phyloP scores from a whole-genome alignment of 495 filamentous ascomycete species.

The Penicillium malachiteum region DNA sequence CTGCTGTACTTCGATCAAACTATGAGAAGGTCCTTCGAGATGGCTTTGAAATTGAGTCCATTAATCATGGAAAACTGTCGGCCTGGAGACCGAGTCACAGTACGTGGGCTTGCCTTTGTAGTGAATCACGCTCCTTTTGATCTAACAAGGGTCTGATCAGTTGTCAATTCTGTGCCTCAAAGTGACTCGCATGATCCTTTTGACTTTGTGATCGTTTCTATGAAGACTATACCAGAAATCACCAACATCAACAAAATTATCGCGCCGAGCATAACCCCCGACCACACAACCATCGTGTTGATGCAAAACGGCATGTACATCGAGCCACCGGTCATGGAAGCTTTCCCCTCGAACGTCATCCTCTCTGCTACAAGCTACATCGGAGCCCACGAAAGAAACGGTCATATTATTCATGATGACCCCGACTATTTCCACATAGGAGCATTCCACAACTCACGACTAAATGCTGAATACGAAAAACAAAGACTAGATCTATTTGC shows the following conservation, averaged over 20 bases:
- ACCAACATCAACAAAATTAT: conserved; percentile 59
- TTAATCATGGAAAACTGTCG: conserved; percentile 22
- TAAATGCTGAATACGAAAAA: conserved; percentile 4
- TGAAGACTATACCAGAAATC: conserved; percentile 43
- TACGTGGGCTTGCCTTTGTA: neutral
- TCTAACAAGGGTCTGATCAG: neutral
- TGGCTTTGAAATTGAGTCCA: conserved; percentile 52
- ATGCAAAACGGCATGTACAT: conserved; percentile 58
- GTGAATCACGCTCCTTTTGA: too few species aligned
- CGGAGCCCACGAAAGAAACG: conserved; percentile 16
- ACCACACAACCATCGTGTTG: conserved; percentile 48
- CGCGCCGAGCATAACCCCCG: conserved; percentile 65
- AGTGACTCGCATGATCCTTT: conserved; percentile 5
- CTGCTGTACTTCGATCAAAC: conserved; percentile 54
- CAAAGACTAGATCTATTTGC: conserved; percentile 11
- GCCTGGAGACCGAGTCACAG: conserved; percentile 21
- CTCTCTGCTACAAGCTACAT: conserved; percentile 14
- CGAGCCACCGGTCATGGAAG: conserved; percentile 43
- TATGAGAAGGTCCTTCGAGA: conserved; percentile 45
- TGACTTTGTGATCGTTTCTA: conserved; percentile 52
- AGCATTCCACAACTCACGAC: conserved; percentile 4
- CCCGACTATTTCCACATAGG: conserved; percentile 13
- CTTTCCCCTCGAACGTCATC: conserved; percentile 41
- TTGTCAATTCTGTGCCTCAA: conserved; percentile 3
- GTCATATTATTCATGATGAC: conserved; percentile 12